phyloP scores from a whole-genome alignment of 2,329 filamentous ascomycete genomes.

The Mycosphaerella sp. region DNA sequence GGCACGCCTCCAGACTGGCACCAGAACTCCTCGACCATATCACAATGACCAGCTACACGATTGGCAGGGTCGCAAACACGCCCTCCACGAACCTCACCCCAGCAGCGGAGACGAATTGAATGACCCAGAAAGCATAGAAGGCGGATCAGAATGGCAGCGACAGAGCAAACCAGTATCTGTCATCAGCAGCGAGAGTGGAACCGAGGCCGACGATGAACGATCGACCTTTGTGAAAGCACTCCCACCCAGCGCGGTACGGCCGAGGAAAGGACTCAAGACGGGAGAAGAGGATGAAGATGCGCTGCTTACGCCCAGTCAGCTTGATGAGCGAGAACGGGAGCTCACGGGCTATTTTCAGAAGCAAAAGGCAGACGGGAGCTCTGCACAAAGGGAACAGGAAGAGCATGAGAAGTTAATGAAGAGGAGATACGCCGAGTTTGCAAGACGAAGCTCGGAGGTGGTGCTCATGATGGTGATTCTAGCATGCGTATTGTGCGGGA shows the following conservation, averaged over 20 bases:
- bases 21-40: conserved; percentile 31
- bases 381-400: conserved; percentile 39
- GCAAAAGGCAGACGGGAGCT: conserved; percentile 27
- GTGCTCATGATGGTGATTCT: conserved; percentile 50
- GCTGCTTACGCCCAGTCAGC: conserved; percentile 43
- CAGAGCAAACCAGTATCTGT: conserved; percentile 39
- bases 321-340: conserved; percentile 42
- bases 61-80: conserved; percentile 11
- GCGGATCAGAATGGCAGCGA: conserved; percentile 17
- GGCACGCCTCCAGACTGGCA: conserved; percentile 15
- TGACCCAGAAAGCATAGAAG: not conserved
- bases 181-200: conserved; percentile 78
- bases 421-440: conserved; percentile 84
- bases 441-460: conserved; percentile 55
- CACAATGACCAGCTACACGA: conserved; percentile 24
- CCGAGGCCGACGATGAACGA: conserved; percentile 91
- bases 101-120: not conserved
- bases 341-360: conserved; percentile 36
- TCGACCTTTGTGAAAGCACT: conserved; percentile 67
- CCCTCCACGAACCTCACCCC: not conserved
- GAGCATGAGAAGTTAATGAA: conserved; percentile 61
- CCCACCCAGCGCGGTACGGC: conserved; percentile 66
- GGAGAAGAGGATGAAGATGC: conserved; percentile 37
- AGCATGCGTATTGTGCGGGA: conserved; percentile 40
- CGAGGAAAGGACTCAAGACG: conserved; percentile 71